Evolutionary conservation across 1,284 basidiomycete genomes (phyloP).

Genomic region (Amylostereum chailletii): DNA sequence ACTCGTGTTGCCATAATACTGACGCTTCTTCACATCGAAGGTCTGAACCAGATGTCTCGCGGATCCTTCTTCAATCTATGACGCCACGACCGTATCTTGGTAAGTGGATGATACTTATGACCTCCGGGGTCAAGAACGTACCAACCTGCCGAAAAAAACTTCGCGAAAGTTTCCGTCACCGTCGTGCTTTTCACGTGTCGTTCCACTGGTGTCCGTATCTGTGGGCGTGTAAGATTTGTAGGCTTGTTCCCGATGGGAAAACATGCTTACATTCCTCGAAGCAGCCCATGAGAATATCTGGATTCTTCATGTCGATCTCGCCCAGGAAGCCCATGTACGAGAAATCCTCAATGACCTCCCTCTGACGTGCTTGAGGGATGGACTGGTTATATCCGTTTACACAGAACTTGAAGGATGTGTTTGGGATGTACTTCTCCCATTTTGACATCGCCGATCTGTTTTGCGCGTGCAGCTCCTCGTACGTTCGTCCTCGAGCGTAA

Average conservation of each 20-base stretch:
- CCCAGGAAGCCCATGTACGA: slow-evolving; percentile 81
- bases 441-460: slow-evolving; percentile 39
- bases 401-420: slow-evolving; percentile 77
- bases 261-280: slow-evolving; percentile 81
- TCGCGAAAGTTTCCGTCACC: slow-evolving; percentile 62
- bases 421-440: slow-evolving; percentile 53
- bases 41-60: slow-evolving; percentile 61
- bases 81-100: background rate
- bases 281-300: slow-evolving; percentile 72
- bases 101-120: background rate
- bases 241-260: background rate
- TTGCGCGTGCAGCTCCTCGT: slow-evolving; percentile 60
- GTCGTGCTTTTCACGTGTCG: slow-evolving; percentile 39
- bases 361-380: slow-evolving; percentile 58
- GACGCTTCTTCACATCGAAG: slow-evolving; percentile 86
- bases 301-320: slow-evolving; percentile 75
- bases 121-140: slow-evolving; percentile 35
- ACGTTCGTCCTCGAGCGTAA: slow-evolving; percentile 61
- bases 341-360: slow-evolving; percentile 73
- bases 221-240: background rate
- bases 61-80: slow-evolving; percentile 62
- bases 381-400: slow-evolving; percentile 73
- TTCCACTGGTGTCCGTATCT: slow-evolving; percentile 43
- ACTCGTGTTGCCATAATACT: slow-evolving; percentile 92
- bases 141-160: slow-evolving; percentile 80